phyloP scores from a whole-genome alignment of 192 early-diverging fungal species.

The Diversispora eburnea region DNA sequence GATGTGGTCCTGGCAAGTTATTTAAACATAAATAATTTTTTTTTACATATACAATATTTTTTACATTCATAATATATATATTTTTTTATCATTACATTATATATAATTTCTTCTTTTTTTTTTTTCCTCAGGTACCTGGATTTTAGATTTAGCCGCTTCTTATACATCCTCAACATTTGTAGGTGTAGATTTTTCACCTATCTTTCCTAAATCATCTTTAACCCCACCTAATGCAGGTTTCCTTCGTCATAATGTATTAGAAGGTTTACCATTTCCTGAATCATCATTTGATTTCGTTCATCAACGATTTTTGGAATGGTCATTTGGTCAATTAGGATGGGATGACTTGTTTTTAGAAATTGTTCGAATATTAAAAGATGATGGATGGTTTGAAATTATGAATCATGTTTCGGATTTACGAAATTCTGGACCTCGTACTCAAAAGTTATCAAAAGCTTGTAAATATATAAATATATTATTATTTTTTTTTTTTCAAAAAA shows the following conservation, averaged over 20 bases:
- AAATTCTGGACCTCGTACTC: neutral
- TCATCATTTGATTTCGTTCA: conserved; percentile 27
- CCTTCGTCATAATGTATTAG: conserved; percentile 9
- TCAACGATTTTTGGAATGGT: conserved; percentile 18
- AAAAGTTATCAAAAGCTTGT: conserved; percentile 2
- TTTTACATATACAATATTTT: too few relatives aligned
- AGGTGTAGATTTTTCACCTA: conserved; percentile 32
- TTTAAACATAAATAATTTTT: too few relatives aligned
- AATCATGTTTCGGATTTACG: neutral
- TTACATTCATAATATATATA: too few relatives aligned
- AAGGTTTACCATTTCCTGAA: conserved; percentile 23
- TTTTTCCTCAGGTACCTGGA: conserved; percentile 17
- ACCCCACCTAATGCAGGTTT: neutral
- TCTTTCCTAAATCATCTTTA: conserved; percentile 36
- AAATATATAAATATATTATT: neutral
- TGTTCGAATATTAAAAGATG: conserved; percentile 4
- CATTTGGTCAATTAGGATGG: conserved; percentile 1
- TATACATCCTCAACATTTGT: conserved; percentile 39
- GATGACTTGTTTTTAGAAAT: neutral
- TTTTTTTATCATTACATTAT: too few relatives aligned
- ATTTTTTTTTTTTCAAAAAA: neutral
- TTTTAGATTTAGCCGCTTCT: conserved; percentile 29
- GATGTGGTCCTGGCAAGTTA: conserved; percentile 29
- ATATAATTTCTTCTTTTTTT: too few relatives aligned
- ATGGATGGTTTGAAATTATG: conserved; percentile 25